Percentiles rank a stretch among this genome's conserved stretches.
Evolutionary conservation across 345 rosid species (phyloP).

Genomic region (Salix viminalis): DNA sequence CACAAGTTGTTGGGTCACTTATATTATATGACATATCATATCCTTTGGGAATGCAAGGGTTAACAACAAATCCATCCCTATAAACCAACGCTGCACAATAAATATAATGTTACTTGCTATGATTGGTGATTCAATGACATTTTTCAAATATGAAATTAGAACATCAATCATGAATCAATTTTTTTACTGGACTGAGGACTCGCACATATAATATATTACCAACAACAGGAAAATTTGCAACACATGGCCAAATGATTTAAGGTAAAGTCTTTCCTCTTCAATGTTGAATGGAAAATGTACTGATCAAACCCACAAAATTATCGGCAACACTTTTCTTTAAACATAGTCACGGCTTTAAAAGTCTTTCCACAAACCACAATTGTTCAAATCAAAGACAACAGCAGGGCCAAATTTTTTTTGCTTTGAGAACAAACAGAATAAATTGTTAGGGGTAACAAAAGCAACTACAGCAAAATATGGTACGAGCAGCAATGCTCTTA

Average conservation of each 20-base stretch:
- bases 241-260: not conserved
- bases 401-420: not conserved
- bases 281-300: not conserved
- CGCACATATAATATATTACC: not conserved
- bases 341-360: not conserved
- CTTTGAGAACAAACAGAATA: not conserved
- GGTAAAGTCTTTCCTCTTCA: not conserved
- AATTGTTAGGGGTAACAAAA: not conserved
- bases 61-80: constrained; percentile 8
- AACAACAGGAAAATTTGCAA: not conserved
- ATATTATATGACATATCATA: constrained; percentile 16
- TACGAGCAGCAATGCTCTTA: not conserved
- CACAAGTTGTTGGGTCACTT: constrained; percentile 16
- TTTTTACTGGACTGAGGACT: not conserved
- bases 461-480: not conserved
- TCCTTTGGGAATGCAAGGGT: constrained; percentile 44
- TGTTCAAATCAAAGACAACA: not conserved
- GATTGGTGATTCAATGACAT: constrained; percentile 5
- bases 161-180: not conserved
- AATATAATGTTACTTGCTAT: not conserved
- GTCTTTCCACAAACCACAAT: not conserved
- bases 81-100: constrained; percentile 24
- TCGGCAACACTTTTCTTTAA: not conserved
- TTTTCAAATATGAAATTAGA: not conserved
- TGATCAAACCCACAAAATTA: not conserved